Evolutionary conservation across 176 grass and related monocot species (phyloP).

Genomic region (Microstegium vimineum): DNA sequence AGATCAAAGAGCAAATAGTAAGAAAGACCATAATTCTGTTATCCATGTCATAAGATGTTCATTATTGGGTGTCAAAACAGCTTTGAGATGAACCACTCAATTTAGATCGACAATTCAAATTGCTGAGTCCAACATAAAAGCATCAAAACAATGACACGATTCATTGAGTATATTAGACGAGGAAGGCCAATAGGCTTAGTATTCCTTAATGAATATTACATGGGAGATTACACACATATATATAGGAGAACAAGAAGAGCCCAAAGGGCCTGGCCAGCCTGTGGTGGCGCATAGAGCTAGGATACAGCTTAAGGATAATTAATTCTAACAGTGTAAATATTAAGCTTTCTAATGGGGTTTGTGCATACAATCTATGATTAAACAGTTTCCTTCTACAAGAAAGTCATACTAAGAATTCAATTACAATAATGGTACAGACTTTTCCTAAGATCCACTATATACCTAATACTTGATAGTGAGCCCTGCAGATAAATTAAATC

Average conservation of each 20-base stretch:
- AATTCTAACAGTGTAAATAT: too few relatives aligned
- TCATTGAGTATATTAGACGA: too few relatives aligned
- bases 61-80: background rate
- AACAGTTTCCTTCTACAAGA: background rate
- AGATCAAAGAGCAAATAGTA: slow-evolving; percentile 10
- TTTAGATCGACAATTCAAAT: background rate
- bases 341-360: background rate
- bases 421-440: background rate
- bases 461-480: background rate
- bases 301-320: too few relatives aligned
- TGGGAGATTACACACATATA: too few relatives aligned
- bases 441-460: background rate
- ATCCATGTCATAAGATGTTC: background rate
- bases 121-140: background rate
- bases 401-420: background rate
- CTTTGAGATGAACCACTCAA: background rate
- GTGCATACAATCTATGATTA: background rate
- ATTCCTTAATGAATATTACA: too few relatives aligned
- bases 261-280: too few relatives aligned
- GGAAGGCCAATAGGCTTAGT: too few relatives aligned
- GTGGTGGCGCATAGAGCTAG: too few relatives aligned
- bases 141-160: background rate
- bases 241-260: too few relatives aligned
- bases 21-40: slow-evolving; percentile 10
- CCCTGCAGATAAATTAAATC: background rate